These are phyloP conservation scores for Leptographium galeiforme DNA, from an alignment of 2,329 filamentous ascomycete genomes.

Conservation along the genomic window DNA sequence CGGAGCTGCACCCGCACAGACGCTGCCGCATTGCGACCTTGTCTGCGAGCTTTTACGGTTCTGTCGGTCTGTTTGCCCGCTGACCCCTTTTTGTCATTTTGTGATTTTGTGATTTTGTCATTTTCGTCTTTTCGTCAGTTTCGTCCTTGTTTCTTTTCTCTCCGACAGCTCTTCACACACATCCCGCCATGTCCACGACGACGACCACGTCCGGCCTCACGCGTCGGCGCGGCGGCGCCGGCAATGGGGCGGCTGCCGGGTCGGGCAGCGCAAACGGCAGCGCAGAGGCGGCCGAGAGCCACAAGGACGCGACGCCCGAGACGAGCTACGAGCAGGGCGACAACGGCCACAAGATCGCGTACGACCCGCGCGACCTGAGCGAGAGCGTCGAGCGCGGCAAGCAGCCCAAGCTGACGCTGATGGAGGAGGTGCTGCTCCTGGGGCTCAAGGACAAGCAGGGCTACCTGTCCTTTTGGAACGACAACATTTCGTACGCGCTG, in stretches of 20 bases:
- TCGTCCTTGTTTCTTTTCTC: too few relatives aligned
- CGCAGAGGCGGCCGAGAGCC: conserved; percentile 46
- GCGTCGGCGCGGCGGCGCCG: conserved; percentile 57
- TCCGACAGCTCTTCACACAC: too few relatives aligned
- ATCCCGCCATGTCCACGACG: conserved; percentile 7
- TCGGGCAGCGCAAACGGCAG: conserved; percentile 42
- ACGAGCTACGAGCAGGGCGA: conserved; percentile 86
- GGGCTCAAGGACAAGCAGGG: conserved; percentile 99
- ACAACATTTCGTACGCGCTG: conserved; percentile 97
- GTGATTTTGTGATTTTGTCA: too few relatives aligned
- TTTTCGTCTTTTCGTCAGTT: background rate
- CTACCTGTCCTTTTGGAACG: conserved; percentile 99
- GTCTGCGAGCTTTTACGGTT: background rate
- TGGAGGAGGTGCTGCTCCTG: conserved; percentile 94
- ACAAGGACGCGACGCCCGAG: conserved; percentile 45
- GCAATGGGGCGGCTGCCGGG: conserved; percentile 25
- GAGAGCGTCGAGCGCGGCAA: conserved; percentile 94
- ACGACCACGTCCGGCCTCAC: conserved; percentile 33
- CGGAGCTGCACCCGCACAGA: background rate
- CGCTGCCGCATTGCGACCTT: background rate
- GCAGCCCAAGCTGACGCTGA: conserved; percentile 94
- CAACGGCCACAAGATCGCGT: conserved; percentile 98
- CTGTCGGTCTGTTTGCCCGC: background rate
- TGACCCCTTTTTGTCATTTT: too few relatives aligned
- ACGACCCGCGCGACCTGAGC: conserved; percentile 91